Evolutionary conservation across 768 basidiomycete species (phyloP).

Genomic region (Boletus eberwhitei): DNA sequence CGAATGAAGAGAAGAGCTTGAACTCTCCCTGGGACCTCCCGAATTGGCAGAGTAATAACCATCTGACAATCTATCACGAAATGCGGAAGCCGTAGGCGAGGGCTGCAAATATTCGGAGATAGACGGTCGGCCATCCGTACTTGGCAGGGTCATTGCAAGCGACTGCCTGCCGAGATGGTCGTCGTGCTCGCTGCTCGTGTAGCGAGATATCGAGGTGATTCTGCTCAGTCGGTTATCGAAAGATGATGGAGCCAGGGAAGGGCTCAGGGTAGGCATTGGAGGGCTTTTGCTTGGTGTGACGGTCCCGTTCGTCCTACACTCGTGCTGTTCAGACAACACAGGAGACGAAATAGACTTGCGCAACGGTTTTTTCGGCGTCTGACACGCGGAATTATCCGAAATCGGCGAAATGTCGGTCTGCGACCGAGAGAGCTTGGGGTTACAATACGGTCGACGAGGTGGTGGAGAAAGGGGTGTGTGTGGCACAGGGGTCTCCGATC

Average conservation of each 20-base stretch:
- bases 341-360: conserved; percentile 56
- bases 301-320: conserved; percentile 29
- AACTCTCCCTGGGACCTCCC: conserved; percentile 15
- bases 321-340: conserved; percentile 44
- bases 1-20: conserved; percentile 20
- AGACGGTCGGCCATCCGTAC: conserved; percentile 45
- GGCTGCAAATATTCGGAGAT: conserved; percentile 66
- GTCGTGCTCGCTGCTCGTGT: conserved; percentile 41
- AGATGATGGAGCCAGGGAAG: conserved; percentile 29
- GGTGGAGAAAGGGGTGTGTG: conserved; percentile 65
- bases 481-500: conserved; percentile 65
- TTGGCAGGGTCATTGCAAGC: conserved; percentile 46
- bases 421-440: conserved; percentile 51
- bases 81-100: conserved; percentile 80
- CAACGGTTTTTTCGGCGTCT: conserved; percentile 26
- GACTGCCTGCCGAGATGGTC: conserved; percentile 42
- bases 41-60: conserved; percentile 32
- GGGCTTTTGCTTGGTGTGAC: conserved; percentile 39
- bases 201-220: conserved; percentile 25
- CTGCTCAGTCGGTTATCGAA: conserved; percentile 25
- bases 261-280: conserved; percentile 36
- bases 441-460: conserved; percentile 46
- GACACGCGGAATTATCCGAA: conserved; percentile 1
- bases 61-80: conserved; percentile 51
- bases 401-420: conserved; percentile 47